Base-by-base conservation (phyloP, 2,329 filamentous ascomycete species). In the Pseudogymnoascus sp. region DNA sequence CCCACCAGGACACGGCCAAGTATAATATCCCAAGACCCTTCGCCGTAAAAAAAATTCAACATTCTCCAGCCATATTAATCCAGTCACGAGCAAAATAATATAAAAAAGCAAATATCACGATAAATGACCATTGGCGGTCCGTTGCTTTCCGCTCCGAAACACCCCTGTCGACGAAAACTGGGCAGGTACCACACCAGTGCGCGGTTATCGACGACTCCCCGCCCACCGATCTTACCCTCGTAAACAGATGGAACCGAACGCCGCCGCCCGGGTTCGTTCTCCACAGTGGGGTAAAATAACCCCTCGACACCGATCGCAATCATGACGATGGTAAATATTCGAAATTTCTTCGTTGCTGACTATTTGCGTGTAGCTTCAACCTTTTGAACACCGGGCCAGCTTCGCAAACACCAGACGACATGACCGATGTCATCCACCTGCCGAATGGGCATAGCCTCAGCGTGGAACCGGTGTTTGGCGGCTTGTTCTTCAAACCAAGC, bases 391-490 rank as follows among this genome's bases (percentile, higher is more conserved):
- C 28, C 10, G 51, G 16, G 28, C 51, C 28, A 13, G 51, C 51
- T 57, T 34, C 28, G 51, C 51, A 21, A 57, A 14, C 28, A 57
- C 11, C 10, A 21, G 28, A 34, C 19, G 8, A 36, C 13, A 57
- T 57, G 51, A 6, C 28, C 16, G 69, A 61, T 60, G 74, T 83
- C 57, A 80, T 93, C 65, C 84, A 89, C 75, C 81, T 98, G 69
- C 93, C 93, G 60, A 96, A 97, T 77, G 93, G 93, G 72, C 91
- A 95, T 77, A 88, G 83, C 68, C 84, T 95, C 72, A 89, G 87
- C 2, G 89, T 96, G 34, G 86, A 86, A 13, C 90, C 92, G 0
- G 91, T 96, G 25, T 97, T 96, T 74, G 92, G 90, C n/a, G 93
- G 93, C 34, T 82, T 95, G 64, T 90, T 88, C 71, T 97, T 97